Evolutionary conservation across 2,329 filamentous ascomycete species (phyloP).

Genomic region (Parastagonospora nodorum): DNA sequence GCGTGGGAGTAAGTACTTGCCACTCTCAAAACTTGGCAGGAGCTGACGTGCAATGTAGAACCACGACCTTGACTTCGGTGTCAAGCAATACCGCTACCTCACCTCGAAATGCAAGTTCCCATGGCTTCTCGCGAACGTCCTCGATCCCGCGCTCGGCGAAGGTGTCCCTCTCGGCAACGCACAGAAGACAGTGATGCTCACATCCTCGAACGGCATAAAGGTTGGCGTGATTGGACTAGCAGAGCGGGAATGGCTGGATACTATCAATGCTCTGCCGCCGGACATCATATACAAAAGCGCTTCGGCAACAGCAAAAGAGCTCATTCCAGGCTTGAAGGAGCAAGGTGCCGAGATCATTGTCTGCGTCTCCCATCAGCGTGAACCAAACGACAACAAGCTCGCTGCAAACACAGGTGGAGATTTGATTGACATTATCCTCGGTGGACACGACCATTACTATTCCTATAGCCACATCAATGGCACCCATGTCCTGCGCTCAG

Average conservation of each 20-base stretch:
- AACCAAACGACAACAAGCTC: constrained; percentile 88
- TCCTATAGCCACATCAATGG: constrained; percentile 76
- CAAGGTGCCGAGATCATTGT: constrained; percentile 84
- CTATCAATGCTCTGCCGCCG: constrained; percentile 84
- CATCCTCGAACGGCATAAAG: constrained; percentile 81
- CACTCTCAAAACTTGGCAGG: background rate
- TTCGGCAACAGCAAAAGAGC: constrained; percentile 72
- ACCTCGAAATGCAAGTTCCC: constrained; percentile 79
- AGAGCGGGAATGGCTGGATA: constrained; percentile 86
- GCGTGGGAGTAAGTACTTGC: constrained; percentile 69
- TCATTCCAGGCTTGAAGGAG: constrained; percentile 73
- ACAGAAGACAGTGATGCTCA: constrained; percentile 75
- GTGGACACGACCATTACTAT: constrained; percentile 91
- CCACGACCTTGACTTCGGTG: constrained; percentile 91
- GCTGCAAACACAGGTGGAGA: constrained; percentile 72
- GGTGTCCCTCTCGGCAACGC: constrained; percentile 76
- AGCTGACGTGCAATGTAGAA: constrained; percentile 60
- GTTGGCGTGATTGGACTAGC: constrained; percentile 84
- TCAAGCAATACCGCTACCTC: constrained; percentile 77
- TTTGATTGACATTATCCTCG: constrained; percentile 81
- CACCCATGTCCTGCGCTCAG: constrained; percentile 83
- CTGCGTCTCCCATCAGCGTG: constrained; percentile 81
- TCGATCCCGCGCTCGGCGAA: constrained; percentile 80
- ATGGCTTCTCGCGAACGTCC: constrained; percentile 87
- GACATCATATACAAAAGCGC: constrained; percentile 82